Base-by-base conservation (phyloP, 176 grass and related monocot genomes). In the Zea luxurians region DNA sequence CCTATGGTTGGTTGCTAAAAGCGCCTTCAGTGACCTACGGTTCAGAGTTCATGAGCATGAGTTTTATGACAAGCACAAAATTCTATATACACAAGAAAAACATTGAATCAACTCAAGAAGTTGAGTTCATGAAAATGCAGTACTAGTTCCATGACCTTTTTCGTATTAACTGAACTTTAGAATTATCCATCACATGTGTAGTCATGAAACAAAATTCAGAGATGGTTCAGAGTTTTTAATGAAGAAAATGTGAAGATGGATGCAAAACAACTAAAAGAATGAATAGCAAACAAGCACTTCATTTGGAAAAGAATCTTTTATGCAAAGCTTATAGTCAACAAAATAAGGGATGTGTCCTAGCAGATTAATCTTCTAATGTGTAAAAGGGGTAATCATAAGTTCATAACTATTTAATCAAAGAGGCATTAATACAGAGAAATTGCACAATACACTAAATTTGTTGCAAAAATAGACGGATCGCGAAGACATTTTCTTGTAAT, bases 141-240 rank as follows among this genome's bases (percentile, higher is more conserved):
- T 78, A 91, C 91, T 88, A 86, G 89, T 78, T 78, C 68, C 86
- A 64, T 84, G 66, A 54, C 63, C 74, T 83, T 83, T 93, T 62
- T 89, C n/a, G 91, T 41, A 86, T 71, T 64, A 93, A 87, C 73
- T 93, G 93, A 12, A 97, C 83, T 62, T 79, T 82, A 42, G 76
- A 87, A 71, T 88, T 86, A 84, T 89, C 88, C 86, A 47, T 66
- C 12, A 65, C 61, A 79, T 91, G 84, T 74, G 91, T 75, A 37
- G 89, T 93, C 94, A 91, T 97, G 77, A 77, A 89, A 87, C 34
- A 44, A 69, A 87, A 60, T 62, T 73, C 44, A 9, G 8, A 71
- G 34, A 41, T 7, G 27, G 64, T 67, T 43, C 64, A 52, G 49
- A 55, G 27, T 16, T 71, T 20, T 16, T n/a, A 53, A 76, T 55